Evolutionary conservation across 352 stramenopile species (phyloP).

Genomic region (Globisporangium viniferum): DNA sequence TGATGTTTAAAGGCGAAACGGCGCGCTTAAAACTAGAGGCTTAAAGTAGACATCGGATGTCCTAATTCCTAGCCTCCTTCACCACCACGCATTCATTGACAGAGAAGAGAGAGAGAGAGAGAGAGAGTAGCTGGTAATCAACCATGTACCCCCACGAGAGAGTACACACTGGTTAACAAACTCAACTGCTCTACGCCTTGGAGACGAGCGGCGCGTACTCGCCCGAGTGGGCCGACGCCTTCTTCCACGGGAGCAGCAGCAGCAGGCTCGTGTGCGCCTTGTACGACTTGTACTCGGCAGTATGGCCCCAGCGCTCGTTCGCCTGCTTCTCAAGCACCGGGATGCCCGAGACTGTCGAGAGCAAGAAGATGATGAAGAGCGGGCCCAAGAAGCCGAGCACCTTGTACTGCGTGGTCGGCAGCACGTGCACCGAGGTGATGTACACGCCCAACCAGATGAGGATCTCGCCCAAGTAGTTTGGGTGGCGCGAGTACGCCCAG

Average conservation of each 20-base stretch:
- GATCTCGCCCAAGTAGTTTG: slow-evolving; percentile 92
- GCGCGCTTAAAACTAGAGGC: background rate
- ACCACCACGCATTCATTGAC: background rate
- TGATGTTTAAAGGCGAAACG: background rate
- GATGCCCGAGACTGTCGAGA: slow-evolving; percentile 63
- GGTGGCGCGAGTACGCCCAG: slow-evolving; percentile 87
- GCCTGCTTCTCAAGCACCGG: slow-evolving; percentile 71
- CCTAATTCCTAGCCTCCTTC: background rate
- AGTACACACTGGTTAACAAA: background rate
- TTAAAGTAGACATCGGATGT: background rate
- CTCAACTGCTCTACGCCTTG: slow-evolving; percentile 12
- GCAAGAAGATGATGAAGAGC: slow-evolving; percentile 60
- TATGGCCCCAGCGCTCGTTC: slow-evolving; percentile 58
- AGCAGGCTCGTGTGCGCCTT: slow-evolving; percentile 64
- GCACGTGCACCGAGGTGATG: slow-evolving; percentile 34
- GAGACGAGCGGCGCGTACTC: slow-evolving; percentile 19
- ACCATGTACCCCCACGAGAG: background rate
- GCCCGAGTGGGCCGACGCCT: slow-evolving; percentile 6
- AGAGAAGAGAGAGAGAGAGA: background rate
- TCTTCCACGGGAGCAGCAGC: slow-evolving; percentile 26
- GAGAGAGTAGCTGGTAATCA: background rate
- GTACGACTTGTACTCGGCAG: slow-evolving; percentile 67
- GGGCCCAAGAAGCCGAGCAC: slow-evolving; percentile 47
- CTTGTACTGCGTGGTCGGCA: slow-evolving; percentile 41
- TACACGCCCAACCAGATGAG: slow-evolving; percentile 83